Percentiles rank a stretch among this genome's conserved stretches.
These are phyloP conservation scores for Phyllosticta ampelicida DNA, from an alignment of 2,329 filamentous ascomycete species.

Conservation along the genomic window DNA sequence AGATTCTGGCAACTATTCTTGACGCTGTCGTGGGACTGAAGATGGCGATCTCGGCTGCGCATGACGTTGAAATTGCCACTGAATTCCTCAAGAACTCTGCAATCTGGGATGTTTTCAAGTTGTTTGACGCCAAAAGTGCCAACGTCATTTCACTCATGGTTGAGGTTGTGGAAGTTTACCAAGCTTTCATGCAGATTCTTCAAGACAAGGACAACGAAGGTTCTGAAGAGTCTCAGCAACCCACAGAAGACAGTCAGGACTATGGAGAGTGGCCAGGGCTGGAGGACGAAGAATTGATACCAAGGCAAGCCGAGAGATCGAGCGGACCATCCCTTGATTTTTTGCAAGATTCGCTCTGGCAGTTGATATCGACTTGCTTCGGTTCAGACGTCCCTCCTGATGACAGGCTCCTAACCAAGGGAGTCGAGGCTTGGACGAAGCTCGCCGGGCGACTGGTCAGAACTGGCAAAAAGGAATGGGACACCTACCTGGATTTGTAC, in stretches of 20 bases:
- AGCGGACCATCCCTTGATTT: slow-evolving; percentile 21
- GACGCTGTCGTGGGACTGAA: slow-evolving; percentile 43
- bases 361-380: slow-evolving; percentile 50
- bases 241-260: slow-evolving; percentile 52
- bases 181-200: slow-evolving; percentile 16
- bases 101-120: slow-evolving; percentile 36
- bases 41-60: slow-evolving; percentile 35
- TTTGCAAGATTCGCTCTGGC: slow-evolving; percentile 40
- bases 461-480: slow-evolving; percentile 39
- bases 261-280: slow-evolving; percentile 50
- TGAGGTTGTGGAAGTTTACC: slow-evolving; percentile 40
- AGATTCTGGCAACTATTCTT: slow-evolving; percentile 44
- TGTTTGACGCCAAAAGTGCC: slow-evolving; percentile 41
- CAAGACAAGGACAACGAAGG: slow-evolving; percentile 14
- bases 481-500: slow-evolving; percentile 45
- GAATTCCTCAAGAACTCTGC: slow-evolving; percentile 34
- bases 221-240: slow-evolving; percentile 19
- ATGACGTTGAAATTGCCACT: slow-evolving; percentile 30
- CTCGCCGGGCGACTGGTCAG: slow-evolving; percentile 39
- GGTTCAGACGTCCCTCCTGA: slow-evolving; percentile 46
- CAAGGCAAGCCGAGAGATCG: slow-evolving; percentile 10
- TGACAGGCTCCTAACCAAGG: slow-evolving; percentile 41
- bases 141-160: slow-evolving; percentile 36
- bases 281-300: slow-evolving; percentile 29
- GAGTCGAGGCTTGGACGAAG: slow-evolving; percentile 46